Evolutionary conservation across 2,329 filamentous ascomycete genomes (phyloP), one percentile per base, ranked within the genome.

Genomic region (Fusarium sp.): DNA sequence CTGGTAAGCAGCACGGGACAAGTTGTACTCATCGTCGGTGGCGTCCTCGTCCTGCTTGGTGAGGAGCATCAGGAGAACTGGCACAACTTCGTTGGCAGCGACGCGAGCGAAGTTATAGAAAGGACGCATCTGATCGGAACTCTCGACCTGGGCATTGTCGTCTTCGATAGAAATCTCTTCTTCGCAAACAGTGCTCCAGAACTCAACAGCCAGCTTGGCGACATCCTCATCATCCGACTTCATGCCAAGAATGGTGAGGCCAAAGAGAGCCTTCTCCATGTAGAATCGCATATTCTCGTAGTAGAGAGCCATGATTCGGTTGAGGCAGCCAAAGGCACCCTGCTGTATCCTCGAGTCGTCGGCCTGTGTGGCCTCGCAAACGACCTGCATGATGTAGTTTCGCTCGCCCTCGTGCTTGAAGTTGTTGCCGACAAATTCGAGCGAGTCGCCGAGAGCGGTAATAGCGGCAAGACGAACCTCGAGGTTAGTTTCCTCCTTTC

Each of bases 281-380:
- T 99, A 99, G 80, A 97, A 99, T 73, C 93, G 90, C 95, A 99
- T 99, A 82, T 97, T 96, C 73, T 99, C 95, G 78, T 99, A 99
- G 84, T 99, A 99, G 64, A 97, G 86, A 60, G 86, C 91, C 95
- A 99, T 99, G 78, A 99, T 98, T 73, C 95, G 89, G 85, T 99
- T 99, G 69, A 99, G 82, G 77, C 95, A 98, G 71, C 95, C 95
- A 76, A 97, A 99, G 39, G 95, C 92, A 61, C 93, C 93, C 76
- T 97, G 92, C 79, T 98, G 93, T 77, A 99, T 96, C 74, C 93
- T 88, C 57, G 86, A 87, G 77, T 99, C 95, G 1, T 91, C 85
- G 70, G 94, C 93, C 81, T 99, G 95, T 52, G 95, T 99, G 70
- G 95, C 95, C 83, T 99, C 95, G 80, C 95, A 99, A 73, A 99